Percentiles rank a stretch among this genome's conserved stretches.
Conservation (phyloP, 306 rosid species). For the Rosa rugosa region DNA sequence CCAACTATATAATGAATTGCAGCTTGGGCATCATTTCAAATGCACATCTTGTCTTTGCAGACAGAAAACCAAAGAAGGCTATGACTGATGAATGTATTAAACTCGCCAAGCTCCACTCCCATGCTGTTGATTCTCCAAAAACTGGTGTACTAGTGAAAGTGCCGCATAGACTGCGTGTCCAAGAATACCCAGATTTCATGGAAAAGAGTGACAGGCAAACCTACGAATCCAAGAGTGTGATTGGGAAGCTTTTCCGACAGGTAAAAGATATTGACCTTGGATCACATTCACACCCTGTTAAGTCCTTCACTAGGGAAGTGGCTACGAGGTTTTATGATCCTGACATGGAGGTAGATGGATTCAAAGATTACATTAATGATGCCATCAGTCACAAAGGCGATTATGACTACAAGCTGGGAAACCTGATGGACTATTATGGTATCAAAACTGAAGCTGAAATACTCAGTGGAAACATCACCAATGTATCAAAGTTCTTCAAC, state of each 20-base stretch:
- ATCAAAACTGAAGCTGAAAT: constrained; percentile 73
- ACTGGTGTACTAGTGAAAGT: constrained; percentile 34
- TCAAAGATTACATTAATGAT: constrained; percentile 51
- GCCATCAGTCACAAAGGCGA: constrained; percentile 45
- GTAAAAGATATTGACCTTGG: constrained; percentile 30
- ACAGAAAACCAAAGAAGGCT: constrained; percentile 24
- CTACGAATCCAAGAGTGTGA: constrained; percentile 32
- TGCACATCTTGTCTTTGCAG: constrained; percentile 43
- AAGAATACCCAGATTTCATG: constrained; percentile 45
- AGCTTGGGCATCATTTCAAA: constrained; percentile 37
- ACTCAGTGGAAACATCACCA: constrained; percentile 54
- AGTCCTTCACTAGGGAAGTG: constrained; percentile 22
- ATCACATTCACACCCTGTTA: neutral
- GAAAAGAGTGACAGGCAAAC: constrained; percentile 30
- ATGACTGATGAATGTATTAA: constrained; percentile 18
- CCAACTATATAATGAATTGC: constrained; percentile 31
- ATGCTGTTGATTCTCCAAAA: constrained; percentile 47
- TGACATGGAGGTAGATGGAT: constrained; percentile 59
- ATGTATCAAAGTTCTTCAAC: constrained; percentile 48
- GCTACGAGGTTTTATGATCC: constrained; percentile 24
- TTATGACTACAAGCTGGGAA: constrained; percentile 60
- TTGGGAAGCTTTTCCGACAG: constrained; percentile 44
- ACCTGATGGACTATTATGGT: constrained; percentile 68
- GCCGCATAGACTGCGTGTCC: constrained; percentile 12
- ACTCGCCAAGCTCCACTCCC: constrained; percentile 37